These are phyloP conservation scores for Nicotiana paniculata DNA, from an alignment of 257 asterid species.

Conservation along the genomic window DNA sequence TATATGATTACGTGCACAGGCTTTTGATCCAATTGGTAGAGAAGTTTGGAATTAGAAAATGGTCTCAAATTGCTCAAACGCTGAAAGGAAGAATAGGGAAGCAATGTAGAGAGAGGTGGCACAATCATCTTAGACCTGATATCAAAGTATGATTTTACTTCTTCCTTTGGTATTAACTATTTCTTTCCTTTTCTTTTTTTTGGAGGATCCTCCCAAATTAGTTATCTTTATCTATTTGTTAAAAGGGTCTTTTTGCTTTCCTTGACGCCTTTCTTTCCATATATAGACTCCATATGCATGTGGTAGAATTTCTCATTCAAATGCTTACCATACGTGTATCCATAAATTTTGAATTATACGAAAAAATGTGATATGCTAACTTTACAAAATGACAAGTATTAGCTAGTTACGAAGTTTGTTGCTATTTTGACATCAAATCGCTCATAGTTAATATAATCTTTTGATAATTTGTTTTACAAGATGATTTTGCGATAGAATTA, in stretches of 20 bases:
- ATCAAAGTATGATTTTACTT: constrained; percentile 42
- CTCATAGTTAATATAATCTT: too few species aligned
- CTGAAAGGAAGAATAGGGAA: constrained; percentile 73
- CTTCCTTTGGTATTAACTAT: neutral
- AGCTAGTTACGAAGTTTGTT: too few species aligned
- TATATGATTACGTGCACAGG: constrained; percentile 19
- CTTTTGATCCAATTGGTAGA: constrained; percentile 36
- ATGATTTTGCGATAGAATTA: too few species aligned
- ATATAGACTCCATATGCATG: neutral
- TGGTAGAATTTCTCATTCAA: neutral
- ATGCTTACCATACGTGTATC: neutral
- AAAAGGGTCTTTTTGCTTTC: neutral
- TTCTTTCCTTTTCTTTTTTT: neutral
- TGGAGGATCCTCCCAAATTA: neutral
- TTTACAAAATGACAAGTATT: too few species aligned
- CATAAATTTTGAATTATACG: neutral
- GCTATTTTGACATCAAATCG: too few species aligned
- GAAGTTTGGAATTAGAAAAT: constrained; percentile 37
- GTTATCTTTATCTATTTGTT: neutral
- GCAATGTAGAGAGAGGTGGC: constrained; percentile 84
- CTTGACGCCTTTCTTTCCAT: neutral
- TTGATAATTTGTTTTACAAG: too few species aligned
- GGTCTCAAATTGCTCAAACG: constrained; percentile 51
- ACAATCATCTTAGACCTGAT: constrained; percentile 68
- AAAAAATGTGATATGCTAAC: too few species aligned